A percentile compares a stretch with the other conserved stretches of the same genome.
These are phyloP conservation scores for Brassica nigra DNA, from an alignment of 345 rosid species.

Conservation along the genomic window DNA sequence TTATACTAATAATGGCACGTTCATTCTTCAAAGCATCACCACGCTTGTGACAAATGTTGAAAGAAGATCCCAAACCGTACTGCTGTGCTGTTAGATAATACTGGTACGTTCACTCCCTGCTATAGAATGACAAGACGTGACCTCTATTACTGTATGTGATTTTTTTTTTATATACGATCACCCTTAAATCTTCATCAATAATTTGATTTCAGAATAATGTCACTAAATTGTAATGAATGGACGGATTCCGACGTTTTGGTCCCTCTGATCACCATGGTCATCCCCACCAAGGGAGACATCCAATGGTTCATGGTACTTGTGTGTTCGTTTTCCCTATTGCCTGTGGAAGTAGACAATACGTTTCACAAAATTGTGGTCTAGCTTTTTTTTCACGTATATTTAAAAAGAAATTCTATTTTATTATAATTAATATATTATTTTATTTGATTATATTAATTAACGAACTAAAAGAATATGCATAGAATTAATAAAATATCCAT, in stretches of 20 bases:
- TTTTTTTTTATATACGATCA: not conserved
- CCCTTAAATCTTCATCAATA: not conserved
- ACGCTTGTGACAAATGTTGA: not conserved
- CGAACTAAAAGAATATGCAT: no score
- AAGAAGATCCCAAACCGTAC: not conserved
- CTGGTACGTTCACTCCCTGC: not conserved
- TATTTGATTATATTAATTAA: not conserved
- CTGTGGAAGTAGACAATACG: no score
- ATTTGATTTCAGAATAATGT: not conserved
- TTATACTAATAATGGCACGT: not conserved
- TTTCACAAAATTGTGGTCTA: no score
- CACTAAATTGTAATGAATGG: not conserved
- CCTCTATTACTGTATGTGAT: not conserved
- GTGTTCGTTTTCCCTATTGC: no score
- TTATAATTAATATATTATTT: no score
- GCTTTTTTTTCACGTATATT: no score
- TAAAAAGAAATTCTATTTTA: no score
- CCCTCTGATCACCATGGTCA: not conserved
- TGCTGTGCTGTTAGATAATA: not conserved
- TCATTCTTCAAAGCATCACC: not conserved
- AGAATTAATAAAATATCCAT: no score
- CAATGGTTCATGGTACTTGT: not conserved
- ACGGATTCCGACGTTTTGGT: not conserved
- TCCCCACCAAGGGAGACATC: not conserved
- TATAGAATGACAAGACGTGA: not conserved